Evolutionary conservation across 2,329 filamentous ascomycete genomes (phyloP).

Genomic region (Alternaria rosae): DNA sequence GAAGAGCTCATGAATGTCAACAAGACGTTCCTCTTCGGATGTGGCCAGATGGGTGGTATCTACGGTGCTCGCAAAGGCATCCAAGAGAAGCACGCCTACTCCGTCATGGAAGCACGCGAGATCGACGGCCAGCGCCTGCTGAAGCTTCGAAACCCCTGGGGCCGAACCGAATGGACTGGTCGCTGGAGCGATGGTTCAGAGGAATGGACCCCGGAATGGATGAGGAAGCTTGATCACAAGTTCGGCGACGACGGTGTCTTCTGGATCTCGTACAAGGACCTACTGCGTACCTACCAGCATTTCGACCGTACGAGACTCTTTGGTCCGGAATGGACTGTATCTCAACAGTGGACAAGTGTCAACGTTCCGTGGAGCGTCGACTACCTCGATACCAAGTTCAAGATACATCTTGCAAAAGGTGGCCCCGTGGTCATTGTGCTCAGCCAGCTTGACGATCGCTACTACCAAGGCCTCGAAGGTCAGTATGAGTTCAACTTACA

Average conservation of each 20-base stretch:
- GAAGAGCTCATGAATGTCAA: conserved; percentile 83
- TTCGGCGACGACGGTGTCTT: conserved; percentile 79
- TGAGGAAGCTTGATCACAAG: conserved; percentile 73
- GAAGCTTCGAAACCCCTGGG: conserved; percentile 76
- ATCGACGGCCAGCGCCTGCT: conserved; percentile 63
- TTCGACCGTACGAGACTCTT: conserved; percentile 69
- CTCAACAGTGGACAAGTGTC: conserved; percentile 67
- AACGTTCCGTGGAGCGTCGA: conserved; percentile 68
- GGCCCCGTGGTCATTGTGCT: conserved; percentile 66
- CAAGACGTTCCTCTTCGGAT: conserved; percentile 79
- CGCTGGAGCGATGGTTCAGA: conserved; percentile 84
- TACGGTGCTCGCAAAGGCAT: conserved; percentile 63
- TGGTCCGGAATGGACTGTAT: conserved; percentile 66
- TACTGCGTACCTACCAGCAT: conserved; percentile 65
- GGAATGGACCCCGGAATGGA: conserved; percentile 83
- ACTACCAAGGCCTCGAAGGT: conserved; percentile 65
- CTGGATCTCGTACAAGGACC: conserved; percentile 67
- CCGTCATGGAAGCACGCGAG: conserved; percentile 67
- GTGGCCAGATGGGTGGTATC: conserved; percentile 69
- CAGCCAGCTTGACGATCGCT: conserved; percentile 67
- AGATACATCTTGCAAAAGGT: conserved; percentile 59
- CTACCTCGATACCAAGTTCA: conserved; percentile 68
- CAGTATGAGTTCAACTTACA: conserved; percentile 66
- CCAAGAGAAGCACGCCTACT: conserved; percentile 63
- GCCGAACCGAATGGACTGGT: conserved; percentile 80